Evolutionary conservation across 164 flowering plant species (phyloP).

Genomic region (Pachysandra terminalis): DNA sequence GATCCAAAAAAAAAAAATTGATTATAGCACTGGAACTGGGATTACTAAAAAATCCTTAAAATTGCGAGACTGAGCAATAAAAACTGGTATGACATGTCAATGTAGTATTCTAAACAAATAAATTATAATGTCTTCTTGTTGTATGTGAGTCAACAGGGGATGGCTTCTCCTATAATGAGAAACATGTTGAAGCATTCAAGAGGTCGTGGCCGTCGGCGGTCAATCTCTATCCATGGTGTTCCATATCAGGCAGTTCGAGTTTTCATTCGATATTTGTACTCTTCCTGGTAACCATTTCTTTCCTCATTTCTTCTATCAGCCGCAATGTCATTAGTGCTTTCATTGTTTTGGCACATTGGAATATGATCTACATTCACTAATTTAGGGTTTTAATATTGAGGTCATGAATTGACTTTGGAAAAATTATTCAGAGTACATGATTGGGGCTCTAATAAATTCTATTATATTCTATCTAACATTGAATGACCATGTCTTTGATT

Average conservation of each 20-base stretch:
- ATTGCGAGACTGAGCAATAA: not conserved
- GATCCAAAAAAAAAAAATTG: no score
- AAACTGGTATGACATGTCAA: not conserved
- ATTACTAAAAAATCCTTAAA: not conserved
- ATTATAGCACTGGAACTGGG: not conserved
- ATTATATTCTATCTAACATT: no score
- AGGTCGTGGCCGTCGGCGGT: slow-evolving; percentile 21
- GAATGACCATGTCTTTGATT: no score
- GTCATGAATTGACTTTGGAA: no score
- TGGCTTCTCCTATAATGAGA: not conserved
- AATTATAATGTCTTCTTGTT: not conserved
- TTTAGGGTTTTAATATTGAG: no score
- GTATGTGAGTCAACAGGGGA: not conserved
- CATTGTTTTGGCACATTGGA: not conserved
- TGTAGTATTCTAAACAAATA: not conserved
- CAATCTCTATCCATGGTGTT: slow-evolving; percentile 66
- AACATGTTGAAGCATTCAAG: not conserved
- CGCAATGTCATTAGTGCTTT: not conserved
- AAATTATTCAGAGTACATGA: no score
- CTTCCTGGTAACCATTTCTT: slow-evolving; percentile 56
- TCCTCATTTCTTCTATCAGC: not conserved
- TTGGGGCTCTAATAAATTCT: no score
- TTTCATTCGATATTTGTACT: slow-evolving; percentile 75
- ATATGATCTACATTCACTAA: not conserved
- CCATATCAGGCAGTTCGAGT: slow-evolving; percentile 74